Evolutionary conservation across 257 asterid species (phyloP).

Genomic region (Solanum infundibuliforme): DNA sequence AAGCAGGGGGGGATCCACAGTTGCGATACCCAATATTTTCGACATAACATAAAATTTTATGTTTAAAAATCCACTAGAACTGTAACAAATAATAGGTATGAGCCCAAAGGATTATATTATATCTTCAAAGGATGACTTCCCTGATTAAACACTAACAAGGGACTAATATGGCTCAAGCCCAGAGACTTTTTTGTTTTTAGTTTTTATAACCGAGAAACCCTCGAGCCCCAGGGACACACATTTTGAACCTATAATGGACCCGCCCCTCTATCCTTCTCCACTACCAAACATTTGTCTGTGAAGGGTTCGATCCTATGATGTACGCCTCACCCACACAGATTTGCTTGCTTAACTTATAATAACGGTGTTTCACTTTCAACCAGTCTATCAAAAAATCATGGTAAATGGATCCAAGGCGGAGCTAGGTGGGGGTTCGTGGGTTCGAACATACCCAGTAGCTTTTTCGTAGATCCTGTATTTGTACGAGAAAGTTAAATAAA

Average conservation of each 20-base stretch:
- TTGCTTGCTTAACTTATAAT: not conserved
- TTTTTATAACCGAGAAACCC: not conserved
- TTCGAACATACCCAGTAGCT: accelerated
- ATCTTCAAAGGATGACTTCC: not conserved
- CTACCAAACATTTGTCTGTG: not conserved
- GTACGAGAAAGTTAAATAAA: too few species aligned
- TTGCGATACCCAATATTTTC: not conserved
- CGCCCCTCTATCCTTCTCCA: not conserved
- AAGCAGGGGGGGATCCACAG: not conserved
- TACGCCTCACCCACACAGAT: not conserved
- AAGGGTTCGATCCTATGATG: not conserved
- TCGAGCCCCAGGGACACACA: not conserved
- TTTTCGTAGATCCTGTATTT: too few species aligned
- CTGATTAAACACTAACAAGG: not conserved
- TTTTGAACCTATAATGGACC: not conserved
- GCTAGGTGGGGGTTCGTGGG: not conserved
- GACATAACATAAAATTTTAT: not conserved
- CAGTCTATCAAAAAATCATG: not conserved
- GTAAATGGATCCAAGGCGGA: not conserved
- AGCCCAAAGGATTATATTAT: not conserved
- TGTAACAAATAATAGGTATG: not conserved
- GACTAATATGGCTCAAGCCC: not conserved
- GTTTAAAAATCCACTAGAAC: not conserved
- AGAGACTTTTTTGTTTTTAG: not conserved
- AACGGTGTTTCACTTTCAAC: not conserved